Conservation (phyloP, 345 rosid genomes). For the Arabidopsis arenosa region DNA sequence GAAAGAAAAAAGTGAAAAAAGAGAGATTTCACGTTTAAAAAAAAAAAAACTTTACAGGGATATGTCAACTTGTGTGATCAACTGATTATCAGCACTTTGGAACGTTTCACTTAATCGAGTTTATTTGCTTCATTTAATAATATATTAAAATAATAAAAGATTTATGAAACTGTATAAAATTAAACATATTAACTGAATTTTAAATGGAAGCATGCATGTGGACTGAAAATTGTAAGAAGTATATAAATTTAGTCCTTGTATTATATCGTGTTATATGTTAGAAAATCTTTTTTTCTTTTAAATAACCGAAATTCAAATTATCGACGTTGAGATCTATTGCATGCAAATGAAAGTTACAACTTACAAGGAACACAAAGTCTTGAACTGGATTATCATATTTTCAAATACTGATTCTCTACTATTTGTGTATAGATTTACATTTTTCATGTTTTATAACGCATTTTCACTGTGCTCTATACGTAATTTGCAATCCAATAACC, state of each 20-base stretch:
- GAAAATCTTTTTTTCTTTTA: neutral
- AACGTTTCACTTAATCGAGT: constrained; percentile 7
- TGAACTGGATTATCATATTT: neutral
- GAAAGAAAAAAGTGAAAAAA: neutral
- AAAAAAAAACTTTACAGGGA: constrained; percentile 37
- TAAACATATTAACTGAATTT: neutral
- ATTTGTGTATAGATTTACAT: neutral
- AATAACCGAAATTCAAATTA: neutral
- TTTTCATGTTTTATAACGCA: neutral
- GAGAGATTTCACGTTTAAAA: constrained; percentile 13
- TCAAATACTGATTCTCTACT: neutral
- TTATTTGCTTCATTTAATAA: neutral
- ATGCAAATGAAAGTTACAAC: neutral
- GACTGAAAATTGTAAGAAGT: neutral
- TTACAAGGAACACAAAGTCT: neutral
- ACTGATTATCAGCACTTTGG: neutral
- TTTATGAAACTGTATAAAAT: neutral
- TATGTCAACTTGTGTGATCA: constrained; percentile 38
- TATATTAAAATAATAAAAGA: neutral
- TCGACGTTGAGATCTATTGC: neutral
- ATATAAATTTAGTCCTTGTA: neutral
- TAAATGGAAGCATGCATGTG: neutral
- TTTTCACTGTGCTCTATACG: neutral
- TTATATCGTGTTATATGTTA: neutral
- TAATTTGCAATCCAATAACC: neutral